Evolutionary conservation across 2,329 filamentous ascomycete genomes (phyloP), one percentile per base, ranked within the genome.

Genomic region (Calonectria pseudoturangicola): DNA sequence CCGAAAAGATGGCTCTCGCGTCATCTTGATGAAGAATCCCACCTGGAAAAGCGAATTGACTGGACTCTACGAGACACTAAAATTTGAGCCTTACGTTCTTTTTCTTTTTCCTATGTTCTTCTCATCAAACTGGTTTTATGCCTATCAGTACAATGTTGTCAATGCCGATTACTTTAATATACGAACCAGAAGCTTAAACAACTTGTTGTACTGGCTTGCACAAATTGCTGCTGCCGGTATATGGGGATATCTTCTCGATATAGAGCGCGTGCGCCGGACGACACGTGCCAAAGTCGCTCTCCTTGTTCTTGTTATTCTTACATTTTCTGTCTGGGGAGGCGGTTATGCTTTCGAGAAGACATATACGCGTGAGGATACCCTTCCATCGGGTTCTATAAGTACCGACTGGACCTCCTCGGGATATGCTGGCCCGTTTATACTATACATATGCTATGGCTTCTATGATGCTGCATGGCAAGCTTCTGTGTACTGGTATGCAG

Each of bases 391-490:
- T 13, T 79, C 66, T n/a, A 36, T 70, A 2, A 70, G 70, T 2
- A 70, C 41, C 0, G 94, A 97, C 83, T 97, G 93, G 92, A 88
- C 87, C 2, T 88, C 91, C 68, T 84, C 87, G 33, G 91, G 75
- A 27, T 97, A 93, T 81, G 88, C 93, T 71, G 95, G 93, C 0
- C 94, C 94, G 15, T 94, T 98, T 91, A 95, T 98, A 83, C 86
- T 98, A 66, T 97, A 95, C 87, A 94, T 98, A 80, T 96, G 96
- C 84, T 97, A 97, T 82, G 95, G 95, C 48, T 93, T 97, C 84
- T 97, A 93, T 79, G 96, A 98, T 82, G 95, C 96, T 51, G 91
- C 92, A 68, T 98, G 95, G 93, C 96, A 98, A 87, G 96, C 95
- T 0, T 92, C 89, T 80, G 92, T 96, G 63, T 98, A 98, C 88